phyloP scores from a whole-genome alignment of 495 filamentous ascomycete species.

The Aspergillus diversus region DNA sequence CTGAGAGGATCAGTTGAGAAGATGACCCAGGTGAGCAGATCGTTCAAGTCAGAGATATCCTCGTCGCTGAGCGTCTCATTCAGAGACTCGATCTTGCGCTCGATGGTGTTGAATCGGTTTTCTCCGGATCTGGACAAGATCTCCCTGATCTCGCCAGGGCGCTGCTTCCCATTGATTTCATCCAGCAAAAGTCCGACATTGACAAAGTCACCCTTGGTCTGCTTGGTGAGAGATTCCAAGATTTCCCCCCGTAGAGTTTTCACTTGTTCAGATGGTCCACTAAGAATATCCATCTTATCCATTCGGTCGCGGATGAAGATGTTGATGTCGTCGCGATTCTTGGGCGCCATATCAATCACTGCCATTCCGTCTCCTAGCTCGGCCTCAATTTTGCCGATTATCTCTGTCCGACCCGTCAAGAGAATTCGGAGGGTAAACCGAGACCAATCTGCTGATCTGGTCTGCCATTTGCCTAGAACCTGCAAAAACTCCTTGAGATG shows the following conservation, averaged over 20 bases:
- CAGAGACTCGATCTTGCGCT: not conserved
- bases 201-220: not conserved
- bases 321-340: slow-evolving; percentile 1
- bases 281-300: slow-evolving; percentile 7
- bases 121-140: slow-evolving; percentile 1
- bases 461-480: not conserved
- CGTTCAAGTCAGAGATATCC: slow-evolving; percentile 8
- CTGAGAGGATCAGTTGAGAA: not conserved
- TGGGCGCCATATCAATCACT: not conserved
- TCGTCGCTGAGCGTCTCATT: slow-evolving; percentile 6
- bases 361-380: not conserved
- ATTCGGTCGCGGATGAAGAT: slow-evolving; percentile 3
- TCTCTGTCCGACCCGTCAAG: not conserved
- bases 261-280: not conserved
- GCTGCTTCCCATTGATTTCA: slow-evolving; percentile 2
- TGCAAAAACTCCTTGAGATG: not conserved
- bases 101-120: slow-evolving; percentile 2
- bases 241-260: not conserved
- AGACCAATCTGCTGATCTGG: not conserved
- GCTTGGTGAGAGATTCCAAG: not conserved
- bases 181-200: not conserved
- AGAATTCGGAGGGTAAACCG: not conserved
- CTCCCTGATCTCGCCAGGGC: slow-evolving; percentile 5
- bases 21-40: slow-evolving; percentile 5
- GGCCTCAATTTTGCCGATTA: not conserved